Percentiles rank a stretch among this genome's conserved stretches.
Conservation (phyloP, 805 yeast genomes). For the Lachancea waltii region DNA sequence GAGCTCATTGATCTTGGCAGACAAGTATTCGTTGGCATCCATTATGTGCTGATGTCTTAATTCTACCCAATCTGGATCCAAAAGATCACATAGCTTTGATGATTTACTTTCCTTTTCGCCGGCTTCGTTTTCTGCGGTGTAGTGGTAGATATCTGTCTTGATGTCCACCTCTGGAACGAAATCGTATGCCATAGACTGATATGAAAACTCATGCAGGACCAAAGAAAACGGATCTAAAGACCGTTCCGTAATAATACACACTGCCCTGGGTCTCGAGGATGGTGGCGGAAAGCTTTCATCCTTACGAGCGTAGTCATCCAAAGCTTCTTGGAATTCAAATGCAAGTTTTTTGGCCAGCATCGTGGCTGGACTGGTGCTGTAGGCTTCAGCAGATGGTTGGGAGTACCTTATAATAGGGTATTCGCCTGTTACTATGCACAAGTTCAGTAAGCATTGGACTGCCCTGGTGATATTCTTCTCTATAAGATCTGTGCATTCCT, state of each 20-base stretch:
- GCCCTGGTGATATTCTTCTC: slow-evolving; percentile 50
- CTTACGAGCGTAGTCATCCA: slow-evolving; percentile 69
- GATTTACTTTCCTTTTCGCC: slow-evolving; percentile 39
- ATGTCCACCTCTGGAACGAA: slow-evolving; percentile 41
- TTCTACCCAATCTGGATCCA: slow-evolving; percentile 65
- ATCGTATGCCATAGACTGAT: slow-evolving; percentile 90
- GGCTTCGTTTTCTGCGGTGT: slow-evolving; percentile 49
- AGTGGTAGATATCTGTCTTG: slow-evolving; percentile 43
- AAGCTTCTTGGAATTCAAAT: slow-evolving; percentile 54
- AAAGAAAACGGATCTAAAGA: slow-evolving; percentile 80
- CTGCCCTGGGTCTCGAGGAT: slow-evolving; percentile 57
- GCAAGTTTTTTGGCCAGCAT: slow-evolving; percentile 67
- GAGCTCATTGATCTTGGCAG: slow-evolving; percentile 54
- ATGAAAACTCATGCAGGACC: slow-evolving; percentile 79
- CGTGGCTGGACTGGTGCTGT: slow-evolving; percentile 47
- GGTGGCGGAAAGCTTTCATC: slow-evolving; percentile 60
- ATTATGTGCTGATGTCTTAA: slow-evolving; percentile 70
- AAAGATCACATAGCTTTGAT: slow-evolving; percentile 46
- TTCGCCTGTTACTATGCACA: slow-evolving; percentile 78
- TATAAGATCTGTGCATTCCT: slow-evolving; percentile 54
- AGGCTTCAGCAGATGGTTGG: slow-evolving; percentile 43
- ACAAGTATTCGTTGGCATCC: slow-evolving; percentile 60
- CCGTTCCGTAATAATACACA: slow-evolving; percentile 74
- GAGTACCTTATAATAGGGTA: slow-evolving; percentile 78
- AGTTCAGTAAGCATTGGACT: slow-evolving; percentile 58